These are phyloP conservation scores for Venturia nashicola DNA, from an alignment of 2,329 filamentous ascomycete genomes.

Conservation along the genomic window DNA sequence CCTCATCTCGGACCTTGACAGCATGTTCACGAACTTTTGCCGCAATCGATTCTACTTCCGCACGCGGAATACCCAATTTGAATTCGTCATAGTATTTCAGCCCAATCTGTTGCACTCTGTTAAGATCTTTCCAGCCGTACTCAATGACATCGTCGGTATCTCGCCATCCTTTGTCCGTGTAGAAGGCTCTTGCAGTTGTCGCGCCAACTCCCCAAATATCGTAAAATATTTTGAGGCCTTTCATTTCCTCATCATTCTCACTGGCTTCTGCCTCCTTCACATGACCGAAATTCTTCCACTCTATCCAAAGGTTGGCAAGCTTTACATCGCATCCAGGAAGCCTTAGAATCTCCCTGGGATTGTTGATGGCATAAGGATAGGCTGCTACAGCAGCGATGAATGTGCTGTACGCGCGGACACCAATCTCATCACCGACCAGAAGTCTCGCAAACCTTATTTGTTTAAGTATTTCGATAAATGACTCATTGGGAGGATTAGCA, in stretches of 20 bases:
- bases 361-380: constrained; percentile 52
- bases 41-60: constrained; percentile 61
- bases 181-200: constrained; percentile 70
- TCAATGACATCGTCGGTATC: constrained; percentile 80
- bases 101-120: constrained; percentile 80
- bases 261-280: constrained; percentile 54
- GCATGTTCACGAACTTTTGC: constrained; percentile 54
- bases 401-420: constrained; percentile 75
- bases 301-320: constrained; percentile 63
- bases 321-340: constrained; percentile 76
- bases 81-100: constrained; percentile 92
- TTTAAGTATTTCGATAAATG: constrained; percentile 62
- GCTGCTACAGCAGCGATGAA: constrained; percentile 74
- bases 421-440: constrained; percentile 63
- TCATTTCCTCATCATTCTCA: constrained; percentile 50
- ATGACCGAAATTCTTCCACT: constrained; percentile 53
- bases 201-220: constrained; percentile 88
- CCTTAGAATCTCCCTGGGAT: constrained; percentile 27
- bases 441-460: constrained; percentile 61
- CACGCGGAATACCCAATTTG: constrained; percentile 53
- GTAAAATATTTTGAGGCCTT: constrained; percentile 58
- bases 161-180: constrained; percentile 61
- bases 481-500: constrained; percentile 55
- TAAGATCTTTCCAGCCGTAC: constrained; percentile 62
- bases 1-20: constrained; percentile 42